phyloP scores from a whole-genome alignment of 345 rosid species.

The Cardamine occulta region DNA sequence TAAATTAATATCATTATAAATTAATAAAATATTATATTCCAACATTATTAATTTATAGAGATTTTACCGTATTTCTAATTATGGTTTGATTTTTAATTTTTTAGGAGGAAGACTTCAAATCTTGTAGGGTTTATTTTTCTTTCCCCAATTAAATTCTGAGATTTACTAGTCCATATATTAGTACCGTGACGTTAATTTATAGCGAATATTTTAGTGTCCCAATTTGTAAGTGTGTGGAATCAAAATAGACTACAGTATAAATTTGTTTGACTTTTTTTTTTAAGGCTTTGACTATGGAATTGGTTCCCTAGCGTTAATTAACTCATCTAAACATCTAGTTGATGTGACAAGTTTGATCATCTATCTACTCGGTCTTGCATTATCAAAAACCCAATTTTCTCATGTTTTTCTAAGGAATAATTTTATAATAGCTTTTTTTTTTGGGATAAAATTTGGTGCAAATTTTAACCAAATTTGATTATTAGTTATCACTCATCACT shows the following conservation, averaged over 20 bases:
- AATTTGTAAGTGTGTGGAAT: neutral
- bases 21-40: too few relatives aligned
- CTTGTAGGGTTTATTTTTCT: constrained; percentile 30
- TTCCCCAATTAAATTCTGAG: constrained; percentile 3
- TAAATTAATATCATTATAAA: too few relatives aligned
- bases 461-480: neutral
- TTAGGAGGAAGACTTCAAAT: constrained; percentile 1
- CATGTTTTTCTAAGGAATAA: neutral
- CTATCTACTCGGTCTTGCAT: neutral
- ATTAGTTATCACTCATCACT: neutral
- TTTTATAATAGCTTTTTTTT: neutral
- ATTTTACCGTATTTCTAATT: constrained; percentile 28
- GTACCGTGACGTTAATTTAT: constrained; percentile 14
- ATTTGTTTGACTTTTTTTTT: neutral
- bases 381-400: neutral
- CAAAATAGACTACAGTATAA: neutral
- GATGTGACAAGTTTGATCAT: constrained; percentile 1
- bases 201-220: neutral
- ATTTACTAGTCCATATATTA: neutral
- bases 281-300: neutral
- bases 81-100: neutral
- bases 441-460: too few relatives aligned
- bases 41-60: too few relatives aligned
- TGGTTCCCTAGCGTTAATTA: neutral
- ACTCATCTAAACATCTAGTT: neutral